Evolutionary conservation across 148 eudicot genomes (phyloP).

Genomic region (Rhododendron simsii): DNA sequence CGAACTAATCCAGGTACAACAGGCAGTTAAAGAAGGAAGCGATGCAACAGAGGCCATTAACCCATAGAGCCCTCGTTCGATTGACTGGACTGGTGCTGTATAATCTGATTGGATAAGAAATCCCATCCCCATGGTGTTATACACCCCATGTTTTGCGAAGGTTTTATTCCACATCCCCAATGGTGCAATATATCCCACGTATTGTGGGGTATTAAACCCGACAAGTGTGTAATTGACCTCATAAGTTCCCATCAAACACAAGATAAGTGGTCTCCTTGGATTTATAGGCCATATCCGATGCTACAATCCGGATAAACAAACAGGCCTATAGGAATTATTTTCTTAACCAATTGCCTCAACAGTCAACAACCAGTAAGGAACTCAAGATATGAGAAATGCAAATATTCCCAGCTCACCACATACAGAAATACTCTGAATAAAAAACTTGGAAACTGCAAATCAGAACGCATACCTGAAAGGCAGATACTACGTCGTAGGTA

Average conservation of each 20-base stretch:
- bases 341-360: background rate
- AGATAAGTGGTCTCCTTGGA: background rate
- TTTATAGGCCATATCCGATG: background rate
- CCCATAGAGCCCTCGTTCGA: background rate
- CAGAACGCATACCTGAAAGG: constrained; percentile 71
- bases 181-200: background rate
- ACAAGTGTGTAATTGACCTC: background rate
- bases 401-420: background rate
- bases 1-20: background rate
- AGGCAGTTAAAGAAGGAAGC: background rate
- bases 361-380: background rate
- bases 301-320: background rate
- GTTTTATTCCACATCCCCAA: background rate
- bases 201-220: background rate
- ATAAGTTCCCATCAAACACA: background rate
- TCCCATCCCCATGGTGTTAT: background rate
- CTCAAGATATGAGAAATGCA: background rate
- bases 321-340: background rate
- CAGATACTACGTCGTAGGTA: constrained; percentile 74
- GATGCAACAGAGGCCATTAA: background rate
- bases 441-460: background rate
- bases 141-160: background rate
- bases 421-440: background rate
- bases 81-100: background rate
- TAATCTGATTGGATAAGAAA: background rate